phyloP scores from a whole-genome alignment of 2,329 filamentous ascomycete species.

The Scedosporium dehoogii region DNA sequence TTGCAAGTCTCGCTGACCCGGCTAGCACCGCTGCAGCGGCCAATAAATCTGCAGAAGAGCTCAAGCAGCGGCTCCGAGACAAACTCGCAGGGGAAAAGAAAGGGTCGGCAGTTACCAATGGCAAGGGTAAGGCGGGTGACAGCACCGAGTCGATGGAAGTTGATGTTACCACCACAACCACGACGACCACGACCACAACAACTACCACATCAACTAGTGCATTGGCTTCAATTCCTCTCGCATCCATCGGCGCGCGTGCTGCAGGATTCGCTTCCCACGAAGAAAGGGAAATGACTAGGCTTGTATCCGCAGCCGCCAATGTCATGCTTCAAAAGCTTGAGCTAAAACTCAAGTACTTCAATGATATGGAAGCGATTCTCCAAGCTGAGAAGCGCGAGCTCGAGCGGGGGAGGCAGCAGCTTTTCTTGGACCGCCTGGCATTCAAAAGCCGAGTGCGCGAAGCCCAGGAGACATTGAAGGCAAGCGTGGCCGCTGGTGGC shows the following conservation, averaged over 20 bases:
- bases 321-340: slow-evolving; percentile 92
- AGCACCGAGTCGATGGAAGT: slow-evolving; percentile 53
- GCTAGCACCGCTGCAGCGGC: slow-evolving; percentile 84
- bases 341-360: slow-evolving; percentile 90
- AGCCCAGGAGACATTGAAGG: slow-evolving; percentile 65
- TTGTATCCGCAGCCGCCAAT: slow-evolving; percentile 88
- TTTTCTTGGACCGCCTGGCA: slow-evolving; percentile 83
- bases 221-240: slow-evolving; percentile 71
- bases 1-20: slow-evolving; percentile 84
- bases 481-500: slow-evolving; percentile 36
- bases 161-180: slow-evolving; percentile 41
- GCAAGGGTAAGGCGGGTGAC: slow-evolving; percentile 51
- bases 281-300: slow-evolving; percentile 89
- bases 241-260: slow-evolving; percentile 74
- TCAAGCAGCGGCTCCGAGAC: slow-evolving; percentile 69
- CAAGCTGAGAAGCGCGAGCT: slow-evolving; percentile 88
- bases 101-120: slow-evolving; percentile 29
- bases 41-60: slow-evolving; percentile 75
- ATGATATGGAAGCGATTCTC: slow-evolving; percentile 87
- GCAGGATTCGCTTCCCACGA: slow-evolving; percentile 88
- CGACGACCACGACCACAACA: slow-evolving; percentile 40
- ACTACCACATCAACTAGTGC: slow-evolving; percentile 35
- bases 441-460: slow-evolving; percentile 83
- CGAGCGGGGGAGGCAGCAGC: slow-evolving; percentile 81
- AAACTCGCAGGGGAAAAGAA: slow-evolving; percentile 55